These are phyloP conservation scores for Tolypocladium nubicola DNA, from an alignment of 2,329 filamentous ascomycete species.

Conservation along the genomic window DNA sequence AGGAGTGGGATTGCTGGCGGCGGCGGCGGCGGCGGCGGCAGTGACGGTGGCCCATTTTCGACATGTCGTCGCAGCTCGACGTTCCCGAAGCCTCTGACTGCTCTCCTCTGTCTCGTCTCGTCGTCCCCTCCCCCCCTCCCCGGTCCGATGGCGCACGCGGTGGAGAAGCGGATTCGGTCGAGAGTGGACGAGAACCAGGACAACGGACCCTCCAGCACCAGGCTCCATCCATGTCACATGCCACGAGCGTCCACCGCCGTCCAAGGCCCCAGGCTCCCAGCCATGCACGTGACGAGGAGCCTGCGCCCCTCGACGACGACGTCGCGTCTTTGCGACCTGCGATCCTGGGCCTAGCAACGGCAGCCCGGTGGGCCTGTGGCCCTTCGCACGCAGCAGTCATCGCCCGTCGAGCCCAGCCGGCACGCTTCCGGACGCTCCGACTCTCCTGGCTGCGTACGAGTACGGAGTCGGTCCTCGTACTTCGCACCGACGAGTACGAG, in stretches of 20 bases:
- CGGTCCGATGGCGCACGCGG: neutral
- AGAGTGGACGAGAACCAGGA: neutral
- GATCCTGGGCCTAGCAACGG: neutral
- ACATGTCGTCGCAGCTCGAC: neutral
- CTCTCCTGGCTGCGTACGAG: no score
- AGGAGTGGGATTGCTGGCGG: neutral
- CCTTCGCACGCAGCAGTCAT: neutral
- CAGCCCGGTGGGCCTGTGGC: neutral
- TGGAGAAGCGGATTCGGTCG: neutral
- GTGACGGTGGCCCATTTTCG: neutral
- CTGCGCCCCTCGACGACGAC: neutral
- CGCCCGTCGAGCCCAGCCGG: no score
- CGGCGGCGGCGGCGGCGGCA: neutral
- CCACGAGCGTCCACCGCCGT: neutral
- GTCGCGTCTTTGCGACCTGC: neutral
- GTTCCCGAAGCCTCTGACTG: neutral
- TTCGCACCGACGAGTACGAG: no score
- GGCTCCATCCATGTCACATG: neutral
- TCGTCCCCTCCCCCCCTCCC: no score
- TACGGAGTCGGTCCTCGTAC: no score
- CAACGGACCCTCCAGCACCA: neutral
- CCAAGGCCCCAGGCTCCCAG: neutral
- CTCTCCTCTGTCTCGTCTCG: neutral
- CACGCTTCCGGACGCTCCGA: no score
- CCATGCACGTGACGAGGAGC: neutral